Conservation (phyloP, 2,329 filamentous ascomycete genomes). For the Colletotrichum somersetense region DNA sequence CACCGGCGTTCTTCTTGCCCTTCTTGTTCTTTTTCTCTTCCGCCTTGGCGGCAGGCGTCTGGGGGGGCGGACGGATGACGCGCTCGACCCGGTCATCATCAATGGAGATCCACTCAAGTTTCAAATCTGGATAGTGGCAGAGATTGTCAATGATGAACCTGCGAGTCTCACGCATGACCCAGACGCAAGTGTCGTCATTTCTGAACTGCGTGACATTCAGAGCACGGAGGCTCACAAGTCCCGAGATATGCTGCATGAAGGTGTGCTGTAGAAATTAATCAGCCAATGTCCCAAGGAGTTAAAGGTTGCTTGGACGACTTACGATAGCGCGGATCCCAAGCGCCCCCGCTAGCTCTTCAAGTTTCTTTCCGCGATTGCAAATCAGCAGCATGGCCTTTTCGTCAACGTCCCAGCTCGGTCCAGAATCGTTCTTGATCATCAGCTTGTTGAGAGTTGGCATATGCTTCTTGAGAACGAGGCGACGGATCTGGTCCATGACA, state of each 20-base stretch:
- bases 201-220: slow-evolving; percentile 68
- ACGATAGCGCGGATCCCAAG: slow-evolving; percentile 68
- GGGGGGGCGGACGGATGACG: slow-evolving; percentile 58
- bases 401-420: slow-evolving; percentile 68
- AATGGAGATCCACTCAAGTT: slow-evolving; percentile 70
- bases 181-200: slow-evolving; percentile 68
- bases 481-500: slow-evolving; percentile 70
- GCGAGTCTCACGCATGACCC: slow-evolving; percentile 68
- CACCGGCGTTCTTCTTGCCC: slow-evolving; percentile 42
- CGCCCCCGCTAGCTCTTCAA: slow-evolving; percentile 69
- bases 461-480: slow-evolving; percentile 69
- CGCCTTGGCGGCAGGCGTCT: slow-evolving; percentile 47
- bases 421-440: slow-evolving; percentile 70
- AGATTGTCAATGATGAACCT: slow-evolving; percentile 71
- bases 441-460: slow-evolving; percentile 65
- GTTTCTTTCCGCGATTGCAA: slow-evolving; percentile 60
- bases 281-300: slow-evolving; percentile 1
- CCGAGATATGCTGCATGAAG: slow-evolving; percentile 66
- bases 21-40: slow-evolving; percentile 44
- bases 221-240: slow-evolving; percentile 63
- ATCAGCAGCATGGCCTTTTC: slow-evolving; percentile 67
- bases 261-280: slow-evolving; percentile 60
- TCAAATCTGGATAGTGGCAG: slow-evolving; percentile 66
- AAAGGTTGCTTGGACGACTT: slow-evolving; percentile 48
- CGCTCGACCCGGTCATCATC: slow-evolving; percentile 64